Evolutionary conservation across 2,329 filamentous ascomycete genomes (phyloP).

Genomic region (Clathrospora elynae): DNA sequence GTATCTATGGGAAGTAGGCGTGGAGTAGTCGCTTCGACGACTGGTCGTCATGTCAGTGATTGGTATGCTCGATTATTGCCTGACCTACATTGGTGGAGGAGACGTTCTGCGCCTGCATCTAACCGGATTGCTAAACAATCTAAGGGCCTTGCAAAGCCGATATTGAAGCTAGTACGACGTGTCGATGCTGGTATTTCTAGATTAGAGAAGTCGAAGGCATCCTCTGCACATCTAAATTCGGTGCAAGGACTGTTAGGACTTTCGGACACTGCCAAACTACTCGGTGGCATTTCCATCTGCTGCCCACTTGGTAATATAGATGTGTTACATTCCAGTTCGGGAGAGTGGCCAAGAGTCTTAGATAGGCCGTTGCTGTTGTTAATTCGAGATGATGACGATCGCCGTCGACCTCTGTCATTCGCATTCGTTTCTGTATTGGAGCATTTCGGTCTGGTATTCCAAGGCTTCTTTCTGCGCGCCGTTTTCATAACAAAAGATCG

Average conservation of each 20-base stretch:
- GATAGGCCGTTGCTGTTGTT: slow-evolving; percentile 4
- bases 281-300: slow-evolving; percentile 19
- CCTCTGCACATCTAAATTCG: slow-evolving; percentile 17
- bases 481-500: slow-evolving; percentile 47
- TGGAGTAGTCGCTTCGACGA: slow-evolving; percentile 26
- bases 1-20: slow-evolving; percentile 37
- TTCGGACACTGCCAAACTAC: slow-evolving; percentile 19
- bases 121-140: slow-evolving; percentile 34
- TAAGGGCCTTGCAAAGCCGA: slow-evolving; percentile 26
- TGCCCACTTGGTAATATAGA: slow-evolving; percentile 12
- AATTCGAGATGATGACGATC: slow-evolving; percentile 5
- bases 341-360: background rate
- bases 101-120: slow-evolving; percentile 20
- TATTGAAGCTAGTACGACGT: slow-evolving; percentile 16
- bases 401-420: slow-evolving; percentile 2
- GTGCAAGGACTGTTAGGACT: slow-evolving; percentile 24
- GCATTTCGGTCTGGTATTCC: slow-evolving; percentile 41
- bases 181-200: slow-evolving; percentile 7
- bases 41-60: slow-evolving; percentile 19
- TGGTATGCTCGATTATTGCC: background rate
- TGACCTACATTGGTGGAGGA: slow-evolving; percentile 40
- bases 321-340: slow-evolving; percentile 3
- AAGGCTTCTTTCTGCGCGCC: slow-evolving; percentile 38
- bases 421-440: slow-evolving; percentile 15
- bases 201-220: slow-evolving; percentile 17